Evolutionary conservation across 2,329 filamentous ascomycete genomes (phyloP).

Genomic region (Talaromyces verruculosus): DNA sequence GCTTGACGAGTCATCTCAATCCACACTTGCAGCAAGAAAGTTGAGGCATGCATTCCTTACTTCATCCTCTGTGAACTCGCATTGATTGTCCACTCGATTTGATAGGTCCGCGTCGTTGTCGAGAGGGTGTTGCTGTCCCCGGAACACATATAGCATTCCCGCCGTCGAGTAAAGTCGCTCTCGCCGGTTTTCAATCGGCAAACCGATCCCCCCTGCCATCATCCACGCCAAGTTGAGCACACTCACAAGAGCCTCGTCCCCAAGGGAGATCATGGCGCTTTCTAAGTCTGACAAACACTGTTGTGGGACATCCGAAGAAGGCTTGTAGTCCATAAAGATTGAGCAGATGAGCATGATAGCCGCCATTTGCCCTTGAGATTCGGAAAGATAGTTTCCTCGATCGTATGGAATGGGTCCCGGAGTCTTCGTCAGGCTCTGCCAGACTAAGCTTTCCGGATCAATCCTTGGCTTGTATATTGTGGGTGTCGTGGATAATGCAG

Average conservation of each 20-base stretch:
- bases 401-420: neutral
- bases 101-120: neutral
- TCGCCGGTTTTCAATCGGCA: slow-evolving; percentile 11
- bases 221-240: slow-evolving; percentile 14
- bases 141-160: slow-evolving; percentile 17
- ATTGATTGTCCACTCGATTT: slow-evolving; percentile 4
- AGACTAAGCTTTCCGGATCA: slow-evolving; percentile 10
- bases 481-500: neutral
- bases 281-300: slow-evolving; percentile 17
- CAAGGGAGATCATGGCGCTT: slow-evolving; percentile 3
- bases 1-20: slow-evolving; percentile 1
- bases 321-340: slow-evolving; percentile 12
- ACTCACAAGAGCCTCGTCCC: slow-evolving; percentile 11
- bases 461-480: neutral
- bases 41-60: slow-evolving; percentile 9
- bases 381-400: neutral
- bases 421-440: slow-evolving; percentile 6
- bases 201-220: slow-evolving; percentile 8
- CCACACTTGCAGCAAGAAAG: neutral
- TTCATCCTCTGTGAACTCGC: slow-evolving; percentile 3
- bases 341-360: slow-evolving; percentile 10
- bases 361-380: slow-evolving; percentile 15
- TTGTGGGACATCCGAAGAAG: slow-evolving; percentile 3
- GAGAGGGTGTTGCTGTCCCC: slow-evolving; percentile 3
- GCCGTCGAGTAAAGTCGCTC: slow-evolving; percentile 6